Evolutionary conservation across 2,329 filamentous ascomycete species (phyloP).

Genomic region (Pestalotiopsis sp.): DNA sequence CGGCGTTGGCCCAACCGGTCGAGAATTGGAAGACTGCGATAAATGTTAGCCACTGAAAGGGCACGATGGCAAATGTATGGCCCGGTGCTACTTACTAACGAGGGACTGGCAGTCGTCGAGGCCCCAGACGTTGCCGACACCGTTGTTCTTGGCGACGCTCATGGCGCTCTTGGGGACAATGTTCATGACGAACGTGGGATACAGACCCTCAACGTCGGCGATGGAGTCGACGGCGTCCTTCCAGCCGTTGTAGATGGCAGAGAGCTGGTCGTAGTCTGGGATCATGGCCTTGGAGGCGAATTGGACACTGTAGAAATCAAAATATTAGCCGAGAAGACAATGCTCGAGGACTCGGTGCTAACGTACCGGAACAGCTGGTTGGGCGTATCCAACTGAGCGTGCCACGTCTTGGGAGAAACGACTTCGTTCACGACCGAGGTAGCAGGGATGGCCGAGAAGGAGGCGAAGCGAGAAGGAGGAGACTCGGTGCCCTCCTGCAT

Average conservation of each 20-base stretch:
- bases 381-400: slow-evolving; percentile 28
- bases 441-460: slow-evolving; percentile 33
- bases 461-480: slow-evolving; percentile 34
- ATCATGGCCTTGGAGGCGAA: slow-evolving; percentile 39
- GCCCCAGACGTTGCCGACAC: slow-evolving; percentile 41
- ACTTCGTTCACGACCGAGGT: slow-evolving; percentile 28
- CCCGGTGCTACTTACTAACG: slow-evolving; percentile 29
- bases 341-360: background rate
- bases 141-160: slow-evolving; percentile 35
- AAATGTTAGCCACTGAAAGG: background rate
- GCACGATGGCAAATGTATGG: background rate
- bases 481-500: slow-evolving; percentile 35
- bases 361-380: slow-evolving; percentile 38
- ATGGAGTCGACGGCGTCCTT: slow-evolving; percentile 33
- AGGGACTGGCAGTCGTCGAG: slow-evolving; percentile 30
- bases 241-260: slow-evolving; percentile 37
- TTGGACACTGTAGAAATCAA: slow-evolving; percentile 26
- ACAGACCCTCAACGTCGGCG: slow-evolving; percentile 37
- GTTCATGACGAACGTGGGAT: slow-evolving; percentile 40
- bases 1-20: slow-evolving; percentile 6
- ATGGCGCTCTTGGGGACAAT: slow-evolving; percentile 26
- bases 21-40: background rate
- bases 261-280: slow-evolving; percentile 34
- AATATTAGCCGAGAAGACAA: background rate
- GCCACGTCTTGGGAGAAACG: slow-evolving; percentile 29